Conservation (phyloP, 2,329 filamentous ascomycete genomes). For the Botryosphaeria dothidea region DNA sequence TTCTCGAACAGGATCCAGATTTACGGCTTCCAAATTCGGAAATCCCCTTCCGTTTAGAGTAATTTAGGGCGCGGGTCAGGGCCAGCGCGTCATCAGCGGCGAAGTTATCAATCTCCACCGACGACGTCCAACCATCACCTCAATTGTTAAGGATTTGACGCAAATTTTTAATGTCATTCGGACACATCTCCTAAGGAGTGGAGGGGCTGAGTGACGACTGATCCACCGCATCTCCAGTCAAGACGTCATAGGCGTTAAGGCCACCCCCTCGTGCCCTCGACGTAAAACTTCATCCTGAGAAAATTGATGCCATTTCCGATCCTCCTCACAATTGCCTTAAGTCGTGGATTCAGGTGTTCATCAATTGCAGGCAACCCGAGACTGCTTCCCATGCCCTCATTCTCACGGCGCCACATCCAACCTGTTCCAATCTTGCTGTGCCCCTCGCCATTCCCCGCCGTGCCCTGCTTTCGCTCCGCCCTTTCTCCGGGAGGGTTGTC, state of each 20-base stretch:
- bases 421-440: neutral
- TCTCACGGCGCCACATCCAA: neutral
- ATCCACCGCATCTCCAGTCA: neutral
- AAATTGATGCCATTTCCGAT: neutral
- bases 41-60: neutral
- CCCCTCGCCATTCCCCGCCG: neutral
- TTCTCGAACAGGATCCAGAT: no score
- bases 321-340: neutral
- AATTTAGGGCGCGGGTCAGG: neutral
- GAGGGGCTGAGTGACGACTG: neutral
- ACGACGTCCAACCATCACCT: neutral
- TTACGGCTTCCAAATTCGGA: neutral
- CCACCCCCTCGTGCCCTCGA: conserved; percentile 2
- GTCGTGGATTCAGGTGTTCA: neutral
- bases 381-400: neutral
- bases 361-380: neutral
- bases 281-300: neutral
- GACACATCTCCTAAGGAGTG: neutral
- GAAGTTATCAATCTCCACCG: neutral
- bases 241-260: conserved; percentile 8
- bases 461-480: neutral
- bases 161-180: neutral
- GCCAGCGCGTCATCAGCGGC: neutral
- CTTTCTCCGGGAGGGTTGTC: neutral
- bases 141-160: neutral